Conservation (phyloP, 495 filamentous ascomycete species). For the Talaromyces liani region DNA sequence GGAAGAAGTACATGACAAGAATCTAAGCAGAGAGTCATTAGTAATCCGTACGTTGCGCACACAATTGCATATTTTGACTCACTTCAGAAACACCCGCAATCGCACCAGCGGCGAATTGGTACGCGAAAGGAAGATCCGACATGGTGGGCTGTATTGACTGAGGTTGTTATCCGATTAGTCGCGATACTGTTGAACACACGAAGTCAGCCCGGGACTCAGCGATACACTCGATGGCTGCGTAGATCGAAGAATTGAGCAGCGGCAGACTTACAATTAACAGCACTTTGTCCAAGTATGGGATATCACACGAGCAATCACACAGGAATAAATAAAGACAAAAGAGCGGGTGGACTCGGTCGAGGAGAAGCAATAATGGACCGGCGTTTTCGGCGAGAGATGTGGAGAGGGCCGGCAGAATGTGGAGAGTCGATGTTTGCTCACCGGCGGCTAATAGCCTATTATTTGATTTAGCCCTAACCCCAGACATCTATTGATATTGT, state of each 20-base stretch:
- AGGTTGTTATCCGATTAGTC: neutral
- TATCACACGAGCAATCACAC: neutral
- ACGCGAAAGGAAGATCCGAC: conserved; percentile 64
- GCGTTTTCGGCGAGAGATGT: neutral
- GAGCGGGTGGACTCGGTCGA: neutral
- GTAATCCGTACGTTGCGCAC: conserved; percentile 6
- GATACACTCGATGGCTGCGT: neutral
- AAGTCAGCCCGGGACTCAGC: neutral
- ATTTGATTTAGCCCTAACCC: neutral
- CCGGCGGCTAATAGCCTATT: neutral
- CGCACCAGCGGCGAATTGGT: conserved; percentile 83
- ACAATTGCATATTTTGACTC: conserved; percentile 23
- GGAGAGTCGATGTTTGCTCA: conserved; percentile 2
- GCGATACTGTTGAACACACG: neutral
- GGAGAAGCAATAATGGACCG: neutral
- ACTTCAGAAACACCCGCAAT: conserved; percentile 91
- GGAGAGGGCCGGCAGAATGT: neutral
- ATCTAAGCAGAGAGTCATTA: conserved; percentile 46
- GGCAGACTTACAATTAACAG: too few species aligned
- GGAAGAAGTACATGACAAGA: conserved; percentile 63
- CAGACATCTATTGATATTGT: neutral
- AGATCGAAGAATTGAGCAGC: too few species aligned
- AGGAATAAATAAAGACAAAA: neutral
- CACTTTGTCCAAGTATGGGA: neutral
- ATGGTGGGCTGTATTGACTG: conserved; percentile 1